A percentile compares a stretch with the other conserved stretches of the same genome.
phyloP scores from a whole-genome alignment of 1,139 yeast species.

The Yamadazyma triangularis region DNA sequence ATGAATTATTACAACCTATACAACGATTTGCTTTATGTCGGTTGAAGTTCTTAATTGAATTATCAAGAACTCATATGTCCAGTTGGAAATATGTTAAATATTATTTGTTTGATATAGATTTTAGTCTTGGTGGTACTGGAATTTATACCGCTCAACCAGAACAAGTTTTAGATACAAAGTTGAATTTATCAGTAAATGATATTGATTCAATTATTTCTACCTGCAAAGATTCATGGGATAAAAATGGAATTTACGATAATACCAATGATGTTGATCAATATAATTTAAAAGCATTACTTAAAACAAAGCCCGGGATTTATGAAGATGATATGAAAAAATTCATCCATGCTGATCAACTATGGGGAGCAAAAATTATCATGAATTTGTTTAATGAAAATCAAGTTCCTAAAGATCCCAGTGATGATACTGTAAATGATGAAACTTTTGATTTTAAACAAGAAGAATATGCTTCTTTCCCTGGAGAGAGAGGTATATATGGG shows the following conservation, averaged over 20 bases:
- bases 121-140: constrained; percentile 8
- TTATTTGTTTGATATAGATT: constrained; percentile 4
- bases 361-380: constrained; percentile 6
- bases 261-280: too few relatives aligned
- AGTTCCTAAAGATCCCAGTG: constrained; percentile 6
- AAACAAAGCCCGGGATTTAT: constrained; percentile 4
- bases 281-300: constrained; percentile 4
- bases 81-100: constrained; percentile 9
- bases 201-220: constrained; percentile 2
- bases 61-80: constrained; percentile 2
- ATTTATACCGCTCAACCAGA: constrained; percentile 10
- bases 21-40: constrained; percentile 5
- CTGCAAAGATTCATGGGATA: constrained; percentile 4
- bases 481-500: constrained; percentile 2
- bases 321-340: constrained; percentile 3
- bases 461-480: constrained; percentile 4
- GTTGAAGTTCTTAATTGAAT: constrained; percentile 6
- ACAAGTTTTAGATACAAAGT: constrained; percentile 1
- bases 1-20: constrained; percentile 2
- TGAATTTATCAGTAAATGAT: constrained; percentile 2
- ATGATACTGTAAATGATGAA: constrained; percentile 2
- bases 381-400: constrained; percentile 7
- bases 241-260: constrained; percentile 6
- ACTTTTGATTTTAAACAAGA: constrained; percentile 6
- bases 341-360: constrained; percentile 8